Evolutionary conservation across 805 yeast genomes (phyloP).

Genomic region (Naumovozyma dairenensis): DNA sequence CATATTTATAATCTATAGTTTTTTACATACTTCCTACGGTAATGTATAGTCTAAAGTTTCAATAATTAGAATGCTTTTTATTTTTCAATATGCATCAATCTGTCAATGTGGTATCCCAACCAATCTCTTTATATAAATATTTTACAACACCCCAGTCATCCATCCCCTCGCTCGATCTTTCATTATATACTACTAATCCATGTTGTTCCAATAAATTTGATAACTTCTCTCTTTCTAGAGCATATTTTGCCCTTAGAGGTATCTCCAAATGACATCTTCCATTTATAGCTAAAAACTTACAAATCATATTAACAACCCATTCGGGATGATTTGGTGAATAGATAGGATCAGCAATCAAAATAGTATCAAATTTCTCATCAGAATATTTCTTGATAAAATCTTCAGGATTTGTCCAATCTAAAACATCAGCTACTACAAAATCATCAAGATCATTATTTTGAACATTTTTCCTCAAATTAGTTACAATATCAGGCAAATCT

Average conservation of each 20-base stretch:
- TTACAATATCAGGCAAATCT: conserved; percentile 69
- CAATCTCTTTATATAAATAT: conserved; percentile 37
- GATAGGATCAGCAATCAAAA: conserved; percentile 80
- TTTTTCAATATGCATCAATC: no score
- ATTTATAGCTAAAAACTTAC: conserved; percentile 36
- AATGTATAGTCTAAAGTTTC: no score
- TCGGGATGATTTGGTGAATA: conserved; percentile 76
- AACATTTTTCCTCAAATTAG: conserved; percentile 54
- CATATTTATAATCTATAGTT: conserved; percentile 4
- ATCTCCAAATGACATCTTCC: conserved; percentile 53
- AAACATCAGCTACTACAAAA: conserved; percentile 34
- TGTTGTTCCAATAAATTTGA: conserved; percentile 43
- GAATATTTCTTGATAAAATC: conserved; percentile 28
- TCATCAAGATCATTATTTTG: conserved; percentile 36
- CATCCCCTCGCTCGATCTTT: conserved; percentile 48
- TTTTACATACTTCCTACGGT: no score
- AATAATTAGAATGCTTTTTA: no score
- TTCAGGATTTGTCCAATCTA: conserved; percentile 72
- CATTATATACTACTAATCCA: conserved; percentile 23
- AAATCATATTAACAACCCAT: conserved; percentile 56
- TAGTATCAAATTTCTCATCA: conserved; percentile 38
- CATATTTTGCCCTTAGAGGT: conserved; percentile 63
- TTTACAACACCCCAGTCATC: conserved; percentile 79
- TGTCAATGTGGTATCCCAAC: no score
- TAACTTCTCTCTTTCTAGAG: conserved; percentile 49